Evolutionary conservation across 805 yeast genomes (phyloP).

Genomic region (Grigorovia jiainica): DNA sequence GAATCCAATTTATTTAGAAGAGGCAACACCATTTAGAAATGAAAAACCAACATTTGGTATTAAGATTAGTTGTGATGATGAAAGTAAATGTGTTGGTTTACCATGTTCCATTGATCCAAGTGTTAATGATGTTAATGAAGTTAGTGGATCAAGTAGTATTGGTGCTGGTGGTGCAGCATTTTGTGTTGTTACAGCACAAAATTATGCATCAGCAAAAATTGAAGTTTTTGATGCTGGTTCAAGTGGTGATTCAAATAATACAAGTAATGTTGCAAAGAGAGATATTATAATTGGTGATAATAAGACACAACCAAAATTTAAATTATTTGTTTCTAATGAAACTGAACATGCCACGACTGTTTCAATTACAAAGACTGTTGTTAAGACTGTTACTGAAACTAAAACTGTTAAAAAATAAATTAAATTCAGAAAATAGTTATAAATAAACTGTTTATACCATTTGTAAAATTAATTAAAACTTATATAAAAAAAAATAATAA

Average conservation of each 20-base stretch:
- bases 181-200: constrained; percentile 74
- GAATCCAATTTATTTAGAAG: constrained; percentile 78
- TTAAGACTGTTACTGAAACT: constrained; percentile 6
- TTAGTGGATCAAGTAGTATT: constrained; percentile 33
- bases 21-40: constrained; percentile 34
- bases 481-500: not conserved
- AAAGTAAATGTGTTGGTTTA: constrained; percentile 59
- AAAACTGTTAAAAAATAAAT: not conserved
- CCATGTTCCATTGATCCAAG: constrained; percentile 79
- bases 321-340: not conserved
- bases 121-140: constrained; percentile 47
- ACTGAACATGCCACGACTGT: not conserved
- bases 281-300: not conserved
- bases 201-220: constrained; percentile 54
- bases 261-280: not conserved
- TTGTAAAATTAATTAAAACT: not conserved
- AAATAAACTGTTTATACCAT: not conserved
- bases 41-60: constrained; percentile 60
- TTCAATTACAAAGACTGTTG: constrained; percentile 2
- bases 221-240: constrained; percentile 45
- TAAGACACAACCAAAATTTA: not conserved
- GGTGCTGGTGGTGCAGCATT: constrained; percentile 65
- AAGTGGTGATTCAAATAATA: not conserved
- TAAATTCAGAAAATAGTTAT: too few relatives aligned
- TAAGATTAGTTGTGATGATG: constrained; percentile 63